Base-by-base conservation (phyloP, 108 stramenopile species). In the Pseudonitzschia delicatissima region DNA sequence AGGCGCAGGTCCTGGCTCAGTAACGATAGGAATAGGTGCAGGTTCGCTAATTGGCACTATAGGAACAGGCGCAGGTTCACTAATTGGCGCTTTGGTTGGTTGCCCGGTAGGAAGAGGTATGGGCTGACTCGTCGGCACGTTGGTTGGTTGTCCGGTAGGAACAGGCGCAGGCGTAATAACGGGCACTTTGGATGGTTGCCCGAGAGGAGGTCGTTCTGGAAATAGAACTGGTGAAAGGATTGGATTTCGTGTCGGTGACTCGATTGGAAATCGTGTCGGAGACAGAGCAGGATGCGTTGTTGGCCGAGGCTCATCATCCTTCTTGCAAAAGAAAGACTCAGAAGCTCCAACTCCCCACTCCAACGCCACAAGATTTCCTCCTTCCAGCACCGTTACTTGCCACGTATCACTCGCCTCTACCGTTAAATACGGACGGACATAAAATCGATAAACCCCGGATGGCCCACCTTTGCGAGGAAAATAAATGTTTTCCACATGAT, bases 401-500 rank as follows among this genome's bases (percentile, higher is more conserved):
- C 74, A 76, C 23, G 45, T 28, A 45, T 76, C 68, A 25, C 25
- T 28, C 6, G 7, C 26, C 4, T 48, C 66, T 28, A 48, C 57
- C 2, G 73, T 74, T 0, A 55, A 44, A 42, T 63, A 55, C 25
- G 73, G 67, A 34, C 63, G 67, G 25, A 76, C 68, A 64, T 20
- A 67, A 45, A 62, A 68, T 15, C 36, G 18, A 49, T 76, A 76
- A 1, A 40, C 55, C 32, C 74, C 74, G 2, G 50, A 4, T 17
- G 74, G 67, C 13, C 42, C 67, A 29, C 63, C 68, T 11, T 32
- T 33, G 7, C 45, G 2, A 5, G 73, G 73, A 28, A 76, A 76
- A 50, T 59, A 76, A 26, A 59, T 42, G 33, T 76, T 76, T 31
- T 76, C 68, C 4, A 67, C 66, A 57, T 76, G 74, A 27, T 67